These are phyloP conservation scores for Aspergillus sp. DNA, from an alignment of 2,329 filamentous ascomycete species.

Conservation along the genomic window DNA sequence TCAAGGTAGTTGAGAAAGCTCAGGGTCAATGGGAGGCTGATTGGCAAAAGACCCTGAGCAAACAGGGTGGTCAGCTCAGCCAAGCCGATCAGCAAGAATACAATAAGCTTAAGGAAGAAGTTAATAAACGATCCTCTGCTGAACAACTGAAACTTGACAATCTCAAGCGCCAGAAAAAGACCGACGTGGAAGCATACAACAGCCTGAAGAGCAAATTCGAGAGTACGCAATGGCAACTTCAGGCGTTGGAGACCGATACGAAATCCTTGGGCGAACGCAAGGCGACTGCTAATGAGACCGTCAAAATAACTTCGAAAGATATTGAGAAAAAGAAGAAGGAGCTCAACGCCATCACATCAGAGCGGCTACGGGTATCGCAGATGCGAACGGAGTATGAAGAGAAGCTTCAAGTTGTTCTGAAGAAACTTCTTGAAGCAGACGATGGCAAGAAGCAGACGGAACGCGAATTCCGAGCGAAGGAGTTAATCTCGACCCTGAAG, in stretches of 20 bases:
- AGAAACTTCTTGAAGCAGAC: conserved; percentile 80
- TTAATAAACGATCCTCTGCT: conserved; percentile 75
- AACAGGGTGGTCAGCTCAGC: conserved; percentile 81
- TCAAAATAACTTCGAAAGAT: conserved; percentile 71
- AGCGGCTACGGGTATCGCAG: conserved; percentile 76
- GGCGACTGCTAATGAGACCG: conserved; percentile 59
- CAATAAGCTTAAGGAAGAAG: conserved; percentile 77
- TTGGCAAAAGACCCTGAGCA: conserved; percentile 79
- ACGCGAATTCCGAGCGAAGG: conserved; percentile 74
- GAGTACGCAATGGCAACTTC: conserved; percentile 68
- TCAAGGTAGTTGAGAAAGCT: conserved; percentile 83
- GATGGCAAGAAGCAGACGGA: conserved; percentile 83
- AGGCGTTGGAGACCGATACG: conserved; percentile 72
- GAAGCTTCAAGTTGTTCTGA: conserved; percentile 77
- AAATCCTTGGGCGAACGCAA: conserved; percentile 68
- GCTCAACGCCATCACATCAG: conserved; percentile 80
- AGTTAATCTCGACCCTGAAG: conserved; percentile 82
- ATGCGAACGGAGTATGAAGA: conserved; percentile 87
- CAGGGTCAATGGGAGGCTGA: conserved; percentile 85
- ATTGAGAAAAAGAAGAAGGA: conserved; percentile 88
- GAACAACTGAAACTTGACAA: conserved; percentile 84
- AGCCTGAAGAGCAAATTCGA: conserved; percentile 88
- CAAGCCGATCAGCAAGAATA: conserved; percentile 88
- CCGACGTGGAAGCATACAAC: conserved; percentile 85
- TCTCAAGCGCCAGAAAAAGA: conserved; percentile 83